phyloP scores from a whole-genome alignment of 2,329 filamentous ascomycete genomes.

The Rutstroemia sp. region DNA sequence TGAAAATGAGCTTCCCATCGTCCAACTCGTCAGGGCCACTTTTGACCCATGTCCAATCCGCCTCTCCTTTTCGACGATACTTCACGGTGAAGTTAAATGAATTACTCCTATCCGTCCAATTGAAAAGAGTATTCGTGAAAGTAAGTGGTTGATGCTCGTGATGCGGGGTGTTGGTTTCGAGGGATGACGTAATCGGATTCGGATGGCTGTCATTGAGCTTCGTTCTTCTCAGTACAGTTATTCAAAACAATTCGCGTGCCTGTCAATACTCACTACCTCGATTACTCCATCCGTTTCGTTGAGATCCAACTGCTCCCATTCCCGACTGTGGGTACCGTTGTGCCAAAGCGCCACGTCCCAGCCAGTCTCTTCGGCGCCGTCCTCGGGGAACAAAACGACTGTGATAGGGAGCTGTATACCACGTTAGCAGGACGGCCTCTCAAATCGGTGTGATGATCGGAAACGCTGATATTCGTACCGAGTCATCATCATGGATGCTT shows the following conservation, averaged over 20 bases:
- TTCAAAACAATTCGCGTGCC: too few relatives aligned
- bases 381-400: neutral
- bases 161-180: too few relatives aligned
- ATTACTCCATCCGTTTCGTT: neutral
- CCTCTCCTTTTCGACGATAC: neutral
- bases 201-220: neutral
- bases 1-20: slow-evolving; percentile 2
- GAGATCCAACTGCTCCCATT: slow-evolving; percentile 3
- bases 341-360: slow-evolving; percentile 7
- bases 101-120: neutral
- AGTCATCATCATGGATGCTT: neutral
- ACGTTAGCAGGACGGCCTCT: too few relatives aligned
- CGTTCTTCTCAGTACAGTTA: neutral
- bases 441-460: too few relatives aligned
- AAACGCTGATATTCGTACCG: neutral
- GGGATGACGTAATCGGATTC: neutral
- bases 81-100: neutral
- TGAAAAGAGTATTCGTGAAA: neutral
- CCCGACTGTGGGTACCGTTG: neutral
- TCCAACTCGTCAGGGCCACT: neutral
- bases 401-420: neutral
- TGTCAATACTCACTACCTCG: neutral
- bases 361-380: neutral
- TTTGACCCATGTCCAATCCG: neutral
- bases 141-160: neutral